Evolutionary conservation across 1,139 yeast species (phyloP), one percentile per base, ranked within the genome.

Genomic region (Debaryomyces udenii): DNA sequence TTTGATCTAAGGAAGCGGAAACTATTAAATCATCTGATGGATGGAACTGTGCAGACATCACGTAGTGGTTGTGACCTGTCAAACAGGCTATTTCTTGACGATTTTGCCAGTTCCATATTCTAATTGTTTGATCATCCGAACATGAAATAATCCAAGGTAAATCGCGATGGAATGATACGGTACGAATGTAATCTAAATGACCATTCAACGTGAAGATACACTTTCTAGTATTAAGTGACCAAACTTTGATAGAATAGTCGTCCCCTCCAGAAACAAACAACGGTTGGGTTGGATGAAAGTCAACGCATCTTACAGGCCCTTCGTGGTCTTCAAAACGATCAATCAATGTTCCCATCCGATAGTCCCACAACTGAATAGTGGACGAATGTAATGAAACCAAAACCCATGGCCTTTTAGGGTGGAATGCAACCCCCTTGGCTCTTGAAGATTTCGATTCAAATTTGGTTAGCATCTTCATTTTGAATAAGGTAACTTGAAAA

Each of bases 91-190:
- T 86, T 61, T 93, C 98, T 64, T 90, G 95, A 55, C 99, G 84
- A 62, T 91, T 91, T 71, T 94, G 99, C 99, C 99, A 94, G 69
- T 94, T 94, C 99, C 99, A 94, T 54, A 94, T 93, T 61, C 99
- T 80, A 52, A 94, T 90, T 33, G 99, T 94, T 69, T 94, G 99
- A 72, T 94, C 99, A 64, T 94, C 99, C 30, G 97, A 89, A 50
- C 95, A 86, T 16, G 97, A 86, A 48, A 94, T 80, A 58, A 94
- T 86, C 99, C 99, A 94, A 9, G 99, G 99, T 61, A 94, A 76
- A 61, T 91, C 97, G 57, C 83, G 86, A 68, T 94, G 99, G 79
- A 94, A 94, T 50, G 83, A 87, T 32, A 90, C 98, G 9, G 96
- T 87, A 62, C 99, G 81, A 44, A 93, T 88, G 63, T 91, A 94